Percentiles rank a stretch among this genome's conserved stretches.
Conservation (phyloP, 805 yeast genomes). For the Saccharomycopsis javanensis region DNA sequence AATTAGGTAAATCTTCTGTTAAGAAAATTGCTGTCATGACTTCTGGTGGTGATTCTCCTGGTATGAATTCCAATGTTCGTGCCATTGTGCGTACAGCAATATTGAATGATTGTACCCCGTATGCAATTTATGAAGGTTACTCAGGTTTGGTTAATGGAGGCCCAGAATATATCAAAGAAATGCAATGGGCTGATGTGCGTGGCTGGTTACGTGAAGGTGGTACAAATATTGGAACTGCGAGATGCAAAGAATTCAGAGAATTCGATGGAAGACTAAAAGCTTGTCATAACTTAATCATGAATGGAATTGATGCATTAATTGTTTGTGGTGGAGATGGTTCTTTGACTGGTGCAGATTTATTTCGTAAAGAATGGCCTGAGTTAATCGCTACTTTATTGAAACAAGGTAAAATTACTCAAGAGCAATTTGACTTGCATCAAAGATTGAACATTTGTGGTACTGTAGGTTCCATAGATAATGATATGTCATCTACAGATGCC, state of each 20-base stretch:
- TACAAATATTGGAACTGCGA: conserved; percentile 70
- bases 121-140: conserved; percentile 65
- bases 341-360: conserved; percentile 71
- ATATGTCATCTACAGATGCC: conserved; percentile 77
- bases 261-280: conserved; percentile 55
- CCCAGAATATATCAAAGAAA: conserved; percentile 39
- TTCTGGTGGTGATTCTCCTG: conserved; percentile 77
- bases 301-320: conserved; percentile 68
- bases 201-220: conserved; percentile 67
- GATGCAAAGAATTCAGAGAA: conserved; percentile 59
- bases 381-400: conserved; percentile 47
- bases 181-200: conserved; percentile 66
- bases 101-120: conserved; percentile 53
- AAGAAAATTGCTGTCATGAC: conserved; percentile 68
- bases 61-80: conserved; percentile 70
- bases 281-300: conserved; percentile 53
- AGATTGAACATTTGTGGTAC: conserved; percentile 63
- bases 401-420: conserved; percentile 35
- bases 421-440: conserved; percentile 38
- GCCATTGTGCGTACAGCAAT: conserved; percentile 67
- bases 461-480: conserved; percentile 79
- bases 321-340: conserved; percentile 85
- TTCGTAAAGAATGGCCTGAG: conserved; percentile 71
- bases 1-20: conserved; percentile 10
- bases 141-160: conserved; percentile 66